phyloP scores from a whole-genome alignment of 495 filamentous ascomycete genomes.

The Xylaria telfairii region DNA sequence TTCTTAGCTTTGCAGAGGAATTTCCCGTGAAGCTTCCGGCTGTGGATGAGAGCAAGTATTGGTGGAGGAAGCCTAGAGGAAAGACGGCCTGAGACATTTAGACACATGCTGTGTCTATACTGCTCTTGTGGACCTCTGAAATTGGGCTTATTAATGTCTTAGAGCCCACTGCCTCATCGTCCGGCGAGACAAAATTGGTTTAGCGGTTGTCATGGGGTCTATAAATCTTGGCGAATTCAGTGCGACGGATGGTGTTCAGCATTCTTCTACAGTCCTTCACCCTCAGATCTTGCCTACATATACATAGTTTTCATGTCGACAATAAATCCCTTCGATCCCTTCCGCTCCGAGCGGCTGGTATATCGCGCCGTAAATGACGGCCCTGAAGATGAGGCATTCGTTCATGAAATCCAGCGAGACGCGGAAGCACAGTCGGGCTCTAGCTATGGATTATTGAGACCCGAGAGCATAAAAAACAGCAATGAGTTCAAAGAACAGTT shows the following conservation, averaged over 20 bases:
- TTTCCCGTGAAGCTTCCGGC: conserved; percentile 20
- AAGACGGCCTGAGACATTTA: neutral
- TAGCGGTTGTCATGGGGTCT: conserved; percentile 15
- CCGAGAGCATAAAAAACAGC: conserved; percentile 30
- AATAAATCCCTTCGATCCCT: conserved; percentile 33
- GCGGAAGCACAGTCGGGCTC: conserved; percentile 33
- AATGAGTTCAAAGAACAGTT: conserved; percentile 32
- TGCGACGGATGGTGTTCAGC: neutral
- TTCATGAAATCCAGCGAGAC: conserved; percentile 36
- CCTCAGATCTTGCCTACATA: neutral
- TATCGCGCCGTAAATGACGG: conserved; percentile 45
- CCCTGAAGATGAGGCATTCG: conserved; percentile 38
- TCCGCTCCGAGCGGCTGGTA: conserved; percentile 41
- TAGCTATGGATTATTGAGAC: conserved; percentile 33
- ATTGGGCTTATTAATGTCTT: neutral
- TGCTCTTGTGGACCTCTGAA: neutral
- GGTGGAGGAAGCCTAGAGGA: conserved; percentile 24
- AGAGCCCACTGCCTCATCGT: neutral
- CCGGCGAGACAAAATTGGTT: conserved; percentile 24
- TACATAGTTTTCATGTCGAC: conserved; percentile 13
- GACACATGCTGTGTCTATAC: neutral
- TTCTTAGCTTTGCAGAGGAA: conserved; percentile 35
- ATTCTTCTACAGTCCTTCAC: neutral
- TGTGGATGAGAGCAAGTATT: conserved; percentile 12
- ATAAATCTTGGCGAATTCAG: conserved; percentile 10